Evolutionary conservation across 2,329 filamentous ascomycete genomes (phyloP).

Genomic region (Chaetothyriales sp.): DNA sequence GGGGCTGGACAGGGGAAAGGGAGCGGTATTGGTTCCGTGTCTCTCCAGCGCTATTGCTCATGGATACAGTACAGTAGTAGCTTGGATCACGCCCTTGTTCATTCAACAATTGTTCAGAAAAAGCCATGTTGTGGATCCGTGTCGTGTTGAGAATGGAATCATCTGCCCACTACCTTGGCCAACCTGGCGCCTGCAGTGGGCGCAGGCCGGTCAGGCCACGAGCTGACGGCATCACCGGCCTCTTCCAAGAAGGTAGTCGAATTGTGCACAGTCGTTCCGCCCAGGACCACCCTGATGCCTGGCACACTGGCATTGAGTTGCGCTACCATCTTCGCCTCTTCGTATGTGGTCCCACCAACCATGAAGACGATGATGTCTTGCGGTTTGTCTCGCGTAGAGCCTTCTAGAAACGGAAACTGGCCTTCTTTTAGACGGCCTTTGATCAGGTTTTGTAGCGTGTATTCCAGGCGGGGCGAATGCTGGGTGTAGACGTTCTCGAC

Average conservation of each 20-base stretch:
- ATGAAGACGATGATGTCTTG: conserved; percentile 95
- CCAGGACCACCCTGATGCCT: conserved; percentile 75
- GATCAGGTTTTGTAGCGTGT: conserved; percentile 79
- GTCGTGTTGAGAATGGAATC: not conserved
- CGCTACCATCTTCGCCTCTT: conserved; percentile 93
- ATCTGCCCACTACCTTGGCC: conserved; percentile 28
- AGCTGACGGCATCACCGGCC: conserved; percentile 71
- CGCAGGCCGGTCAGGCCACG: conserved; percentile 60
- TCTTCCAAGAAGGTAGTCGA: conserved; percentile 78
- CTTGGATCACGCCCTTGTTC: too few species aligned
- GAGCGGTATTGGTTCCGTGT: too few species aligned
- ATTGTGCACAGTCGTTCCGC: conserved; percentile 79
- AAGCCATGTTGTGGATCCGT: not conserved
- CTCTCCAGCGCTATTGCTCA: too few species aligned
- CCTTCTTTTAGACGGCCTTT: conserved; percentile 77
- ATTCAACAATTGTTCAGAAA: too few species aligned
- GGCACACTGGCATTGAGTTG: conserved; percentile 82
- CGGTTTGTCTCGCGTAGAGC: conserved; percentile 80
- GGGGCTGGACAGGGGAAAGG: too few species aligned
- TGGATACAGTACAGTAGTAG: too few species aligned
- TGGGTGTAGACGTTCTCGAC: conserved; percentile 99
- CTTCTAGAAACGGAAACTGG: conserved; percentile 86
- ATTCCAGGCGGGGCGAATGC: conserved; percentile 76
- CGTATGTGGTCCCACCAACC: conserved; percentile 82
- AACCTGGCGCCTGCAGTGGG: conserved; percentile 48